Evolutionary conservation across 257 asterid species (phyloP), one percentile per base, ranked within the genome.

Genomic region (Solanum lignicaule): DNA sequence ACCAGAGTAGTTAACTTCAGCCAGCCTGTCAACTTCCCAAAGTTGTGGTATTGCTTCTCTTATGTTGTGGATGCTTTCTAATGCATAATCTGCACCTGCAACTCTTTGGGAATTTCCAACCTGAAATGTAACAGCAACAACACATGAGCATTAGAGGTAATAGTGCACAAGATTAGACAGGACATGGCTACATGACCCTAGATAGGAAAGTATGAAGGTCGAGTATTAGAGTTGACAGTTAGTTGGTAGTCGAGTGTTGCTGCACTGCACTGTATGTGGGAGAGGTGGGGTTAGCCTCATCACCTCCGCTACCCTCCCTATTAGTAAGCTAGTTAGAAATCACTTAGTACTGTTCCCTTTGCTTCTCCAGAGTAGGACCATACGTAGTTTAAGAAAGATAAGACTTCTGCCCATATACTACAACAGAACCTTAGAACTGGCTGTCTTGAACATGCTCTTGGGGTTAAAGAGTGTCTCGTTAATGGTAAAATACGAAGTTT

Each of bases 1-100:
- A 74, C 96, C 98, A 46, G 95, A 87, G 91, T 93, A 95, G 89
- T 86, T 93, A 65, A 90, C 95, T 84, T 92, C 95, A 12, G 93
- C 92, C 74, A 93, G 85, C 84, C 92, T 95, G 65, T 94, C 96
- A 20, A 89, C 90, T 90, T 96, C 98, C 97, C 98, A 93, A 8
- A 97, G 95, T 91, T 97, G 96, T 20, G 99, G 99, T 27, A 96
- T 90, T 13, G 99, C 99, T 92, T 97, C 99, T 87, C 93, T 91
- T 4, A 97, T 93, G 92, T 96, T 96, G 83, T 96, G 99, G 66
- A 97, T 95, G 91, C 98, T 97, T 91, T 95, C 99, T 6, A 97
- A 83, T 16, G 94, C 99, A 60, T 95, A 96, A 90, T 97, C 99
- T 41, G 99, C 96, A 35, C 98, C 98, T 91, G 92, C 94, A 82